Evolutionary conservation across 1,139 yeast species (phyloP), one percentile per base, ranked within the genome.

Genomic region (Blastobotrys serpentis): DNA sequence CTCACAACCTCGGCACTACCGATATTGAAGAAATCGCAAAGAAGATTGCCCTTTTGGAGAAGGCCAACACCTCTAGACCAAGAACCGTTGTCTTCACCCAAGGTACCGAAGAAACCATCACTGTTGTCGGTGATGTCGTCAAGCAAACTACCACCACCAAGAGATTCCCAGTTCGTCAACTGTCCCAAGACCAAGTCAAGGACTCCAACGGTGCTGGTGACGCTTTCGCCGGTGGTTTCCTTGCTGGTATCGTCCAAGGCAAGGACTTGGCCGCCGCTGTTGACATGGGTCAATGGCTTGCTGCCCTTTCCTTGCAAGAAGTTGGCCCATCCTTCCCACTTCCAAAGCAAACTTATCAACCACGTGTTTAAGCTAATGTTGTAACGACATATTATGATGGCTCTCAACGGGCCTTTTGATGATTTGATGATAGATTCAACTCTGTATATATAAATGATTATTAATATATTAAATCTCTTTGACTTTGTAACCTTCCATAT

Each of bases 161-260:
- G 57, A 73, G 74, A 61, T 81, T 70, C 75, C 76, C 85, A 46
- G 96, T 92, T 49, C 84, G 80, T 60, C 78, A 83, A 54, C 77
- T 92, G 64, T 84, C 79, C 42, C 64, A 79, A 42, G 72, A 76
- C 46, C 75, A 84, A 70, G 78, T 92, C 56, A 83, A 78, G 51
- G 99, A 92, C 74, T 87, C 98, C 66, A 92, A 92, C 73, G 98
- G 98, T 75, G 98, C 98, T 42, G 99, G 98, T 69, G 99, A 92
- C 68, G 98, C 98, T 19, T 92, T 92, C 67, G 98, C 98, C 52
- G 95, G 96, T 65, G 99, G 98, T 51, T 92, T 92, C 70, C 72
- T 90, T 59, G 96, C 96, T 53, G 94, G 90, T 53, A 73, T 90
- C 59, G 95, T 87, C 49, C 74, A 84, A 71, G 89, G 84, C 58